These are phyloP conservation scores for Alternaria conjuncta DNA, from an alignment of 2,329 filamentous ascomycete species.

Conservation along the genomic window DNA sequence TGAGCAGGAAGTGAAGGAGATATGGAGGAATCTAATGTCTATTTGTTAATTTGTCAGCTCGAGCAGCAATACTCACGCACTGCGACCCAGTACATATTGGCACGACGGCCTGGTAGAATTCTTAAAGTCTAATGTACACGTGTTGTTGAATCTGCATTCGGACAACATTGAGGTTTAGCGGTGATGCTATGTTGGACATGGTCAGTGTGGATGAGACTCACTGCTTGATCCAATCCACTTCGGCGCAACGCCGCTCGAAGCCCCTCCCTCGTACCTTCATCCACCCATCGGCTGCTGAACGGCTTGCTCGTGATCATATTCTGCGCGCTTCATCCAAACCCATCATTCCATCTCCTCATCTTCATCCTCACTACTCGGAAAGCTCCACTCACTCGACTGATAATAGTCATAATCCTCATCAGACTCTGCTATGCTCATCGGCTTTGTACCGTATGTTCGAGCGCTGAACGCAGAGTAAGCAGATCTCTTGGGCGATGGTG, in stretches of 20 bases:
- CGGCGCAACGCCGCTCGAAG: not conserved
- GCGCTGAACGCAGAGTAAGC: not conserved
- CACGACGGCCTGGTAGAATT: not conserved
- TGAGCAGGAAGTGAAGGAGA: not conserved
- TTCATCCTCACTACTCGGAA: slow-evolving; percentile 4
- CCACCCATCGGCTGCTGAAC: not conserved
- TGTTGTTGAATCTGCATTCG: not conserved
- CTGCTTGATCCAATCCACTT: not conserved
- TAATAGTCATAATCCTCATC: slow-evolving; percentile 3
- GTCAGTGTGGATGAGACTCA: not conserved
- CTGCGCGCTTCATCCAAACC: not conserved
- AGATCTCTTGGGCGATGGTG: not conserved
- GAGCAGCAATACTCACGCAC: not conserved
- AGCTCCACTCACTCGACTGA: slow-evolving; percentile 16
- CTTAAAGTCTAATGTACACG: not conserved
- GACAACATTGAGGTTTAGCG: not conserved
- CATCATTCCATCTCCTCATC: not conserved
- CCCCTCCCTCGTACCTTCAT: not conserved
- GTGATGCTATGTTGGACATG: not conserved
- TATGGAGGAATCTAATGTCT: not conserved
- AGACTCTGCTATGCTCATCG: not conserved
- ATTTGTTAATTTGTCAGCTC: not conserved
- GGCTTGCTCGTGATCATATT: not conserved
- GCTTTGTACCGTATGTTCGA: not conserved
- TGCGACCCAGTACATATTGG: not conserved